Conservation (phyloP, 306 rosid genomes). For the Citrullus colocynthis region DNA sequence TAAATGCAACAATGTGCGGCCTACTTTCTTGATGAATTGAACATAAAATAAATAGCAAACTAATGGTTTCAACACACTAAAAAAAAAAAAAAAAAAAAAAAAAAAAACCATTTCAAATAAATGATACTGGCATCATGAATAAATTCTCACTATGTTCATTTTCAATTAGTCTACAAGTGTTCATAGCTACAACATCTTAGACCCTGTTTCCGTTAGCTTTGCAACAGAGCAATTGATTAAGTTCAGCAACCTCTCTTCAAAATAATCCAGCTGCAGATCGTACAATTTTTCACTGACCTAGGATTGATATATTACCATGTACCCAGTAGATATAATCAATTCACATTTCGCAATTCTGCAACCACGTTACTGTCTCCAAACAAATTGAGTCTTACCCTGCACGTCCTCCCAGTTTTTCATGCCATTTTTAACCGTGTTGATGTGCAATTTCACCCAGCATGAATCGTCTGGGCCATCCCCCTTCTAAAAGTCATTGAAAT, state of each 20-base stretch:
- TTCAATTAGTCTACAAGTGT: background rate
- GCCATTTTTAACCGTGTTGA: background rate
- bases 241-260: background rate
- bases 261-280: background rate
- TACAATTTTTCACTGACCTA: background rate
- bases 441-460: background rate
- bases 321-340: background rate
- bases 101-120: background rate
- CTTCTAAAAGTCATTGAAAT: background rate
- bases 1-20: background rate
- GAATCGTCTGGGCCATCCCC: background rate
- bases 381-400: background rate
- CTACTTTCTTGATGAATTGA: background rate
- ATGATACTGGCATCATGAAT: background rate
- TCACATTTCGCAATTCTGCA: background rate
- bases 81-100: too few relatives aligned
- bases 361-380: background rate
- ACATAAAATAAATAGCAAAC: conserved; percentile 1
- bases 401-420: background rate
- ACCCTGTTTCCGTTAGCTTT: background rate
- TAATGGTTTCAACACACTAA: background rate
- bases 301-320: background rate
- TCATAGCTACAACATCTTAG: background rate
- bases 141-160: background rate
- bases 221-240: background rate